These are phyloP conservation scores for Incumbomyces delicatus DNA, from an alignment of 2,329 filamentous ascomycete species.

Conservation along the genomic window DNA sequence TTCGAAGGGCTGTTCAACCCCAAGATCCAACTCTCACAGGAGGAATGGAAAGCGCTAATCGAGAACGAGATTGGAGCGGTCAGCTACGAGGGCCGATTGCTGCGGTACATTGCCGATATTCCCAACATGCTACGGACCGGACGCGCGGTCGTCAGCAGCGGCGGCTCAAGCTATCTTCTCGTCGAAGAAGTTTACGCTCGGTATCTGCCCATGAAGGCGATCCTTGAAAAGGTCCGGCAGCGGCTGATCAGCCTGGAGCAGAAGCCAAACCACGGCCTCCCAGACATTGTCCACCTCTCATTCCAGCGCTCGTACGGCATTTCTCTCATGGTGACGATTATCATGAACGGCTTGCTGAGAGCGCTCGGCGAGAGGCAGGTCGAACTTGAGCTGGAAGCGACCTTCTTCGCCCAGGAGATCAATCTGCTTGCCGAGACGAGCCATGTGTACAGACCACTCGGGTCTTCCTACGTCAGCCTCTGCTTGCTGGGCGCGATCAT, in stretches of 20 bases:
- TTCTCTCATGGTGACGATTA: neutral
- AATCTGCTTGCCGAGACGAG: neutral
- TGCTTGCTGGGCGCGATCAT: neutral
- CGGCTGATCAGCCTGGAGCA: neutral
- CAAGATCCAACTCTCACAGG: constrained; percentile 23
- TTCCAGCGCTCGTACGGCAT: neutral
- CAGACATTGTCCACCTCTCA: neutral
- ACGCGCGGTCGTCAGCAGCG: neutral
- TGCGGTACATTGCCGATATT: constrained; percentile 24
- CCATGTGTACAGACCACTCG: neutral
- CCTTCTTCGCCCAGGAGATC: neutral
- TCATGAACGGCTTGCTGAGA: neutral
- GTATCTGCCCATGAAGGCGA: neutral
- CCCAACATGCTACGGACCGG: constrained; percentile 17
- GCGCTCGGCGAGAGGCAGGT: neutral
- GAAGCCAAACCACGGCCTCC: neutral
- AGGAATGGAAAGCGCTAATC: constrained; percentile 28
- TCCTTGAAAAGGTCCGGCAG: neutral
- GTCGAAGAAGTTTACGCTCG: neutral
- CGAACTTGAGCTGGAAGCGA: neutral
- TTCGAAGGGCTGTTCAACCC: constrained; percentile 29
- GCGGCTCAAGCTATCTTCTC: neutral
- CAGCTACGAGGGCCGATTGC: constrained; percentile 24
- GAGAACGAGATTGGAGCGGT: constrained; percentile 23
- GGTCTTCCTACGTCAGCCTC: neutral